Conservation (phyloP, 306 rosid species). For the Quercus variabilis region DNA sequence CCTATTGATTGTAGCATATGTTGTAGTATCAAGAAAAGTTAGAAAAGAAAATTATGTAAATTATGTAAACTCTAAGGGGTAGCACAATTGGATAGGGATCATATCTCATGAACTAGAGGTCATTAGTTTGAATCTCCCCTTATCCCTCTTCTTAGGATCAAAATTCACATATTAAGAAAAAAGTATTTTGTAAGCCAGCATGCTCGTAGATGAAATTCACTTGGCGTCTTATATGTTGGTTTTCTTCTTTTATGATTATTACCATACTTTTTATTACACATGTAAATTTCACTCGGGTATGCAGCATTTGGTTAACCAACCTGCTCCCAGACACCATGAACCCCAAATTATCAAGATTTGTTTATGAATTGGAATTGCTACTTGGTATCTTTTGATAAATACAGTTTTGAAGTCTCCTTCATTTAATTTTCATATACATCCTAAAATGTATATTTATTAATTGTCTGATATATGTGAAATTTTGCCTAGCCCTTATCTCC, state of each 20-base stretch:
- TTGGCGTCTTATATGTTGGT: not conserved
- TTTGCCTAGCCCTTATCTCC: slow-evolving; percentile 3
- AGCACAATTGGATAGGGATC: too few relatives aligned
- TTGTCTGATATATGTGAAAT: not conserved
- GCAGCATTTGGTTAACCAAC: not conserved
- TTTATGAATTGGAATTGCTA: not conserved
- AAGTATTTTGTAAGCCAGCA: not conserved
- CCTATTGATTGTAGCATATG: not conserved
- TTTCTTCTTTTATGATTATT: not conserved
- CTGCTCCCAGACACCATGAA: not conserved
- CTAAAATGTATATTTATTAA: not conserved
- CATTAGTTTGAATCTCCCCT: too few relatives aligned
- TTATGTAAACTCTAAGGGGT: too few relatives aligned
- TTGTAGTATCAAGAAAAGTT: too few relatives aligned
- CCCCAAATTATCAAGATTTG: slow-evolving; percentile 10
- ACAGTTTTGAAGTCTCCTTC: slow-evolving; percentile 12
- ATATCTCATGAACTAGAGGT: too few relatives aligned
- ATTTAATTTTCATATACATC: slow-evolving; percentile 9
- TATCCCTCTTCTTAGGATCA: too few relatives aligned
- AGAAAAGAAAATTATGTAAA: too few relatives aligned
- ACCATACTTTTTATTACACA: not conserved
- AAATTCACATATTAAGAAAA: not conserved
- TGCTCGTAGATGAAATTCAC: not conserved
- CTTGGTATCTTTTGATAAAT: slow-evolving; percentile 13
- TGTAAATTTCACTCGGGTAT: not conserved